Conservation (phyloP, 2,329 filamentous ascomycete species). For the Dryadomyces quercivorus region DNA sequence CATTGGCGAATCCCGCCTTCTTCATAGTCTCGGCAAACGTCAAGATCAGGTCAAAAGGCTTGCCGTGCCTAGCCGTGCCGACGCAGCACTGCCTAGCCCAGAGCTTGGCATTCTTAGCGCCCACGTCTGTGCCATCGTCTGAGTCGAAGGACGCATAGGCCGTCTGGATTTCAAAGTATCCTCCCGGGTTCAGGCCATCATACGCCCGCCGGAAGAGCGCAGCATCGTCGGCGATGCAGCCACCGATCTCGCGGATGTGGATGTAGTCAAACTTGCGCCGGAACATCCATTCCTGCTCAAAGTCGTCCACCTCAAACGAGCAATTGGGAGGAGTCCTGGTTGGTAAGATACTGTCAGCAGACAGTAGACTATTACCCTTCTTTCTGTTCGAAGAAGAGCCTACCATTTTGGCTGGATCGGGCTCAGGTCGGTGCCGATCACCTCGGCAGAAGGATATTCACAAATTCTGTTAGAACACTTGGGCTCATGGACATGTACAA, state of each 20-base stretch:
- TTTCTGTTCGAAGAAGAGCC: background rate
- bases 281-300: slow-evolving; percentile 3
- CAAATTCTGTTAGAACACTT: background rate
- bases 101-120: background rate
- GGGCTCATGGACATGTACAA: background rate
- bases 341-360: background rate
- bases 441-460: slow-evolving; percentile 24
- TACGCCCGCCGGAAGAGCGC: slow-evolving; percentile 21
- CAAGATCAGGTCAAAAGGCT: slow-evolving; percentile 9
- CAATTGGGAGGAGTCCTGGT: slow-evolving; percentile 47
- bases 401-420: slow-evolving; percentile 43
- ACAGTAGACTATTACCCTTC: too few species aligned
- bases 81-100: slow-evolving; percentile 12
- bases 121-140: slow-evolving; percentile 13
- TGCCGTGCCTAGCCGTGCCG: slow-evolving; percentile 9
- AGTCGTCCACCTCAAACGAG: slow-evolving; percentile 59
- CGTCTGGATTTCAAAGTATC: slow-evolving; percentile 42
- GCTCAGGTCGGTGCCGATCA: slow-evolving; percentile 53
- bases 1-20: slow-evolving; percentile 17
- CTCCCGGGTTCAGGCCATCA: slow-evolving; percentile 33
- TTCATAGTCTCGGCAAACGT: slow-evolving; percentile 13
- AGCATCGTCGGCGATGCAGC: slow-evolving; percentile 35
- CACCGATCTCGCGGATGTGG: slow-evolving; percentile 35
- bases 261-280: slow-evolving; percentile 36
- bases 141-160: slow-evolving; percentile 17